Evolutionary conservation across 2,329 filamentous ascomycete genomes (phyloP).

Genomic region (Monilinia fructicola): DNA sequence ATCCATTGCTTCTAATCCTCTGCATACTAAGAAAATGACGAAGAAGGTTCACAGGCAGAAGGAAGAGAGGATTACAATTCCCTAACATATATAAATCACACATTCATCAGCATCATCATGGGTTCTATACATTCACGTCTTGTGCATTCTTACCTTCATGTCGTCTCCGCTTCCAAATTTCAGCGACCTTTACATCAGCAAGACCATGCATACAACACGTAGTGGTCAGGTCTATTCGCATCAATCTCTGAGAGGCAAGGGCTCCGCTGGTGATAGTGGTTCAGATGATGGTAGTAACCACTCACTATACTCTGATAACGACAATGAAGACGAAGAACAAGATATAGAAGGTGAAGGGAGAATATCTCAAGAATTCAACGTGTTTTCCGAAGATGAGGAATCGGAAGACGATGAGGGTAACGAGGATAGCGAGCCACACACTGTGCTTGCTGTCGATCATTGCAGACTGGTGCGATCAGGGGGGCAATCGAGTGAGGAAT

Average conservation of each 20-base stretch:
- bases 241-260: conserved; percentile 31
- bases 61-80: conserved; percentile 23
- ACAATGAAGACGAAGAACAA: conserved; percentile 17
- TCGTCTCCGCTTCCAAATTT: conserved; percentile 37
- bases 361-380: conserved; percentile 15
- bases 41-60: conserved; percentile 32
- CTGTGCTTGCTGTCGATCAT: conserved; percentile 34
- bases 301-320: conserved; percentile 10
- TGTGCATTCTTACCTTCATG: conserved; percentile 33
- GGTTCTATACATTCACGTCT: conserved; percentile 21
- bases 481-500: conserved; percentile 1
- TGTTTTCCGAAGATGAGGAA: conserved; percentile 19
- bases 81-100: conserved; percentile 33
- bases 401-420: conserved; percentile 8
- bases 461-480: conserved; percentile 18
- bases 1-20: conserved; percentile 29
- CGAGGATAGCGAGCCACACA: conserved; percentile 28
- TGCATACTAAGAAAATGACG: conserved; percentile 30
- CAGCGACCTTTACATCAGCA: conserved; percentile 37
- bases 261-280: conserved; percentile 24
- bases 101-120: conserved; percentile 35
- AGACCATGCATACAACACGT: conserved; percentile 36
- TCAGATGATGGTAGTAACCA: conserved; percentile 20
- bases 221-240: conserved; percentile 24
- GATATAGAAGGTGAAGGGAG: conserved; percentile 10